Conservation (phyloP, 495 filamentous ascomycete species). For the Cryomyces antarcticus region DNA sequence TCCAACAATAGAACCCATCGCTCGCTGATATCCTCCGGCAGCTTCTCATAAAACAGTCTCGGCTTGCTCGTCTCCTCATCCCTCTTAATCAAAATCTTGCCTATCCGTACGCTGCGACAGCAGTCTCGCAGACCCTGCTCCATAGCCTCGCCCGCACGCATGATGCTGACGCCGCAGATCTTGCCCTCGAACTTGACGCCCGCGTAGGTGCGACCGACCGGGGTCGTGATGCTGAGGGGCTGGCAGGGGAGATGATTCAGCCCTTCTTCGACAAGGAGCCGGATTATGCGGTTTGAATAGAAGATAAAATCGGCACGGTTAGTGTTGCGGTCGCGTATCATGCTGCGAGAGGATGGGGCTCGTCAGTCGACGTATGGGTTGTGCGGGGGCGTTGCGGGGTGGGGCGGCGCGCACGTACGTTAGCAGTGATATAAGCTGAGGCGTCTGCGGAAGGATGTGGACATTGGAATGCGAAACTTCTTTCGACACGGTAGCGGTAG, state of each 20-base stretch:
- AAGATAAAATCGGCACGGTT: conserved; percentile 92
- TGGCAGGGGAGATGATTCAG: conserved; percentile 90
- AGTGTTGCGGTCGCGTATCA: conserved; percentile 83
- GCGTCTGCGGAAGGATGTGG: conserved; percentile 75
- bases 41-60: conserved; percentile 89
- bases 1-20: conserved; percentile 92
- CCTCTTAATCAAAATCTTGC: conserved; percentile 92
- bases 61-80: conserved; percentile 89
- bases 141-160: conserved; percentile 96
- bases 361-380: background rate
- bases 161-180: conserved; percentile 95
- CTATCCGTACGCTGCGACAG: conserved; percentile 87
- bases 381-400: background rate
- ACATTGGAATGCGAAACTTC: conserved; percentile 65
- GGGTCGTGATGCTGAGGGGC: conserved; percentile 71
- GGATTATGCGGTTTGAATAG: conserved; percentile 96
- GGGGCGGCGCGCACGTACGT: conserved; percentile 43
- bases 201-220: conserved; percentile 70
- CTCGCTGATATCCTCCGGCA: conserved; percentile 79
- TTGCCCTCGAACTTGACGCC: conserved; percentile 93
- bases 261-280: conserved; percentile 92
- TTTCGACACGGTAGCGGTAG: conserved; percentile 72
- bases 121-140: conserved; percentile 92
- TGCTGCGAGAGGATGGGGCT: conserved; percentile 29
- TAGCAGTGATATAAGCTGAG: conserved; percentile 87